These are phyloP conservation scores for Leccinum disarticulatum DNA, from an alignment of 768 basidiomycete genomes.

Conservation along the genomic window DNA sequence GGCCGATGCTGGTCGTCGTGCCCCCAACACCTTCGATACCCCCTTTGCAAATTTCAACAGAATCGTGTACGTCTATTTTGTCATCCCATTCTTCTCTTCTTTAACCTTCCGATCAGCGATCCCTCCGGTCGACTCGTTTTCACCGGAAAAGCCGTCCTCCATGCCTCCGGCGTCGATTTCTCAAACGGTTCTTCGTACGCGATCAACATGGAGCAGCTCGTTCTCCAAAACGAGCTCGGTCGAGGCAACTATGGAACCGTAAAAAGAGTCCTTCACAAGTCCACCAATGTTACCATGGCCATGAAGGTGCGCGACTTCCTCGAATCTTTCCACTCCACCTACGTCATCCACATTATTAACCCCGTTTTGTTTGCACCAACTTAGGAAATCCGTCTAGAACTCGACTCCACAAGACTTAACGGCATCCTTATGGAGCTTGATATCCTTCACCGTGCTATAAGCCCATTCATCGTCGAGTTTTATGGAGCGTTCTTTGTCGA, in stretches of 20 bases:
- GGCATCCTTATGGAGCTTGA: conserved; percentile 99
- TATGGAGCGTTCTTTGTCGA: conserved; percentile 99
- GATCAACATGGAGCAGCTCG: conserved; percentile 93
- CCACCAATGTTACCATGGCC: conserved; percentile 95
- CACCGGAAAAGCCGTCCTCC: conserved; percentile 87
- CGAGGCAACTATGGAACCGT: conserved; percentile 98
- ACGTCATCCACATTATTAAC: conserved; percentile 9
- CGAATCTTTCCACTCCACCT: not conserved
- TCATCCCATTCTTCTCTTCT: conserved; percentile 2
- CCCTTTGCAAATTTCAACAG: conserved; percentile 92
- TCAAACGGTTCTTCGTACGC: conserved; percentile 85
- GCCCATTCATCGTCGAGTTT: conserved; percentile 94
- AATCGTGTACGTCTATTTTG: conserved; percentile 72
- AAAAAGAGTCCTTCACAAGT: conserved; percentile 90
- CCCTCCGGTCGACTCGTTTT: conserved; percentile 96
- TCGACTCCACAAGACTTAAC: conserved; percentile 90
- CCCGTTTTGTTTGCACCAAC: not conserved
- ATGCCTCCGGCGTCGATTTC: conserved; percentile 87
- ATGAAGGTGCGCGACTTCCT: conserved; percentile 81
- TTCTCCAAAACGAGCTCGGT: conserved; percentile 90
- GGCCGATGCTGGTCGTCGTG: conserved; percentile 38
- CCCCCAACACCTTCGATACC: conserved; percentile 52
- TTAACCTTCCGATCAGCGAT: conserved; percentile 53
- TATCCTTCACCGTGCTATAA: conserved; percentile 90
- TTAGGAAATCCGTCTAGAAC: conserved; percentile 96